Base-by-base conservation (phyloP, 495 filamentous ascomycete genomes). In the Tuber calosporum region DNA sequence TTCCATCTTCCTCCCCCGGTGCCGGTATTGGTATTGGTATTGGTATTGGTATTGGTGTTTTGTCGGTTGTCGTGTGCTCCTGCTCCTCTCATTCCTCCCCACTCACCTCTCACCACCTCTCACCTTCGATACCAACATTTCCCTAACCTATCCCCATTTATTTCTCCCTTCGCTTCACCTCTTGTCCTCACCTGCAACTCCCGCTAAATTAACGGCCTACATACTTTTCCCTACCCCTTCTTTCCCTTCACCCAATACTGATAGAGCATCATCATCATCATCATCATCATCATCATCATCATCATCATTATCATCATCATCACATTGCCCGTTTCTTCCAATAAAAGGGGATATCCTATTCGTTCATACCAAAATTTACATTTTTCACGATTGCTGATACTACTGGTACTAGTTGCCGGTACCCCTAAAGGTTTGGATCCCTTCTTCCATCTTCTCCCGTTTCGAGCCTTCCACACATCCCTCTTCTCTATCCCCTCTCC, bases 31-130 rank as follows among this genome's bases (percentile, higher is more conserved):
- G n/a, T n/a, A n/a, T n/a, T n/a, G n/a, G n/a, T n/a, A n/a, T n/a
- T n/a, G n/a, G n/a, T n/a, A n/a, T n/a, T n/a, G n/a, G n/a, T 11
- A 62, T 58, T 58, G 53, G 53, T 62, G 53, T 62, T 62, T 62
- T 30, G 26, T 62, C 53, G 53, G 53, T 30, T 62, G 53, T 62
- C 53, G 53, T 62, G 53, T 62, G 53, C 53, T 62, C 26, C 11
- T 62, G n/a, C 17, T 30, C 53, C 53, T 62, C 45, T 26, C 22
- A 1, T 20, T 5, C 43, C 20, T 53, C 45, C 20, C 45, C 45
- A 6, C 22, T 26, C 53, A 62, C 53, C 53, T 17, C 53, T n/a
- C n/a, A n/a, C n/a, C n/a, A n/a, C n/a, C n/a, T n/a, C 22, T 26
- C 53, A 62, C 53, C 53, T 17, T 26, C 53, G 30, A 62, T 62